These are phyloP conservation scores for Penicillium taxi DNA, from an alignment of 495 filamentous ascomycete genomes.

Conservation along the genomic window DNA sequence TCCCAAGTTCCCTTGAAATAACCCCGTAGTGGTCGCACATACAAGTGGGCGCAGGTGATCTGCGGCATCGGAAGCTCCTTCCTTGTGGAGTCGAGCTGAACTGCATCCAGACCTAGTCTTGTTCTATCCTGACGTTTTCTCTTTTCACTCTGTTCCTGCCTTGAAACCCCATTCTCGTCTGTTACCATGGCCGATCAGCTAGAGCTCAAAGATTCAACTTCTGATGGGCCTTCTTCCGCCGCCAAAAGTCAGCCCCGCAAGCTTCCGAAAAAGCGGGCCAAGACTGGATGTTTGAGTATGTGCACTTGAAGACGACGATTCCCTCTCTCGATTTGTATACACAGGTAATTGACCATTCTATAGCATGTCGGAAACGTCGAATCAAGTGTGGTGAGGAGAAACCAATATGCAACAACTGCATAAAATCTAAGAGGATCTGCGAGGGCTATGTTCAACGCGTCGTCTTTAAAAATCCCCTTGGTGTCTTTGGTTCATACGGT, in stretches of 20 bases:
- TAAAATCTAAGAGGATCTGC: conserved; percentile 88
- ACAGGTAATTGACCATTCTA: conserved; percentile 12
- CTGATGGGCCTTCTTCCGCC: conserved; percentile 5
- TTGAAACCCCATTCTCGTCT: not conserved
- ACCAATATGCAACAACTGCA: conserved; percentile 84
- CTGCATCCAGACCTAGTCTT: conserved; percentile 8
- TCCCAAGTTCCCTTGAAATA: no score
- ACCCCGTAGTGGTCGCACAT: not conserved
- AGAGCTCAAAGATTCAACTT: conserved; percentile 1
- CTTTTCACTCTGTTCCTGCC: not conserved
- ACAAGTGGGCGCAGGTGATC: conserved; percentile 16
- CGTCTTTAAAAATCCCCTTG: conserved; percentile 82
- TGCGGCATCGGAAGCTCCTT: conserved; percentile 17
- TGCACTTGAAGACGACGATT: conserved; percentile 9
- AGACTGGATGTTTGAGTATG: conserved; percentile 93
- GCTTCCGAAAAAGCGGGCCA: conserved; percentile 64
- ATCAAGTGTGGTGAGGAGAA: conserved; percentile 98
- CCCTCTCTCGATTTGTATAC: not conserved
- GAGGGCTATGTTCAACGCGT: conserved; percentile 93
- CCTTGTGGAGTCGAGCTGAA: conserved; percentile 8
- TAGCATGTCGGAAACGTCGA: conserved; percentile 85
- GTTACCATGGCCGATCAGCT: not conserved
- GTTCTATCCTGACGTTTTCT: conserved; percentile 3
- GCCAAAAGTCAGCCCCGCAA: conserved; percentile 16
- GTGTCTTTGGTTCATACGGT: conserved; percentile 42